Base-by-base conservation (phyloP, 441 rosid genomes). In the Populus tomentosa region DNA sequence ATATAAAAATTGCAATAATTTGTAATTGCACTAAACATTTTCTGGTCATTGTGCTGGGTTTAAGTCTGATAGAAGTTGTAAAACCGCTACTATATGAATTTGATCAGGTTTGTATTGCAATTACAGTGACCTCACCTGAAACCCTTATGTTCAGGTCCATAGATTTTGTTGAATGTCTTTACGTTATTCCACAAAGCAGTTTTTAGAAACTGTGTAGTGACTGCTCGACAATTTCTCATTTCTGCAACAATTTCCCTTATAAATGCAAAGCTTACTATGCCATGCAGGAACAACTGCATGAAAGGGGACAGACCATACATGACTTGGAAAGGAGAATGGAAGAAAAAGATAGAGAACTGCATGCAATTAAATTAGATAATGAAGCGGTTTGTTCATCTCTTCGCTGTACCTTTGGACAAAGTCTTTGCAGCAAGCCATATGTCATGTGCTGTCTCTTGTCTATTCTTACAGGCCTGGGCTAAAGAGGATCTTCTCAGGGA, bases 401-500 rank as follows among this genome's bases (percentile, higher is more conserved):
- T 16, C 38, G 6, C 68, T 56, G 53, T 75, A 53, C 33, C 35
- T 67, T 78, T 66, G 28, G 70, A 10, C 7, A 24, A 67, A 26
- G 38, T 50, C 68, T 78, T 21, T 76, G 71, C 20, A 50, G 16
- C 62, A 30, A 30, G 30, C 30, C 30, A 28, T 28, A 28, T 69
- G 68, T 24, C 24, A 20, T 77, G 42, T 68, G 63, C 70, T 73
- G 1, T 72, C n/a, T 71, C 36, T 75, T 67, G 65, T 72, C 30
- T 75, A 69, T 80, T 74, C 30, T 75, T 59, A 74, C 78, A 96
- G 99, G 94, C 92, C 13, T 96, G 98, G 99, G 99, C 92, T 28
- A 96, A 94, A 84, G 98, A 96, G 79, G 98, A 91, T 79, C 90
- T 94, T 68, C 85, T 96, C 20, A 89, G 90, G 80, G 98, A 96